Conservation (phyloP, 73 alveolate species). For the Uronychia binucleata region DNA sequence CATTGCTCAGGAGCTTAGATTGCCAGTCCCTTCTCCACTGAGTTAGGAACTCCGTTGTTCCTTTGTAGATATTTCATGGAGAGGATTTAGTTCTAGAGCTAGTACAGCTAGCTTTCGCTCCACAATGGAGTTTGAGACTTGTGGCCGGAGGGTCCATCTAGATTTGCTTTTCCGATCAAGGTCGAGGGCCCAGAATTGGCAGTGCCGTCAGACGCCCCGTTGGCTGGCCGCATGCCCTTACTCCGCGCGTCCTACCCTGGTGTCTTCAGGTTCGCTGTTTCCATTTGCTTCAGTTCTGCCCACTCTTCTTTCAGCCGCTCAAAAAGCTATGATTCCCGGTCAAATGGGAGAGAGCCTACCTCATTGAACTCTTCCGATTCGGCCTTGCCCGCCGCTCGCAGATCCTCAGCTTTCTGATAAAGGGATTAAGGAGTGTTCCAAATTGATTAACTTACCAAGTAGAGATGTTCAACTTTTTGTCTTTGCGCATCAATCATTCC, state of each 20-base stretch:
- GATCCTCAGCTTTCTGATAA: constrained; percentile 23
- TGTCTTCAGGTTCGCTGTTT: background rate
- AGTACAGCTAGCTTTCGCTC: constrained; percentile 2
- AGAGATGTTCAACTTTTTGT: constrained; percentile 45
- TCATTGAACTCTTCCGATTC: constrained; percentile 18
- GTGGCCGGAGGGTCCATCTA: background rate
- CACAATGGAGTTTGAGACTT: background rate
- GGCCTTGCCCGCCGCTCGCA: constrained; percentile 14
- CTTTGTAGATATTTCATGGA: background rate
- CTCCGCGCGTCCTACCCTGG: background rate
- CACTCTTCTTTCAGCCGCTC: background rate
- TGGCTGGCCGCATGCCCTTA: background rate
- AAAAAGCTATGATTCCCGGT: background rate
- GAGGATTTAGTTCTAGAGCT: background rate
- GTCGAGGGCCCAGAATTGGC: background rate
- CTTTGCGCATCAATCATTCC: constrained; percentile 29
- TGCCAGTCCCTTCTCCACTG: background rate
- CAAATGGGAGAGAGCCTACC: constrained; percentile 7
- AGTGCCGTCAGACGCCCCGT: background rate
- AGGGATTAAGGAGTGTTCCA: background rate
- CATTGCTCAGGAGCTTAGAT: background rate
- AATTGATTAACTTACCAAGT: constrained; percentile 32
- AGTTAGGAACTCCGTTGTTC: background rate
- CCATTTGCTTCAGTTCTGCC: constrained; percentile 7
- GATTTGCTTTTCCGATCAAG: background rate